Conservation (phyloP, 768 basidiomycete species). For the Mycena chlorophos region DNA sequence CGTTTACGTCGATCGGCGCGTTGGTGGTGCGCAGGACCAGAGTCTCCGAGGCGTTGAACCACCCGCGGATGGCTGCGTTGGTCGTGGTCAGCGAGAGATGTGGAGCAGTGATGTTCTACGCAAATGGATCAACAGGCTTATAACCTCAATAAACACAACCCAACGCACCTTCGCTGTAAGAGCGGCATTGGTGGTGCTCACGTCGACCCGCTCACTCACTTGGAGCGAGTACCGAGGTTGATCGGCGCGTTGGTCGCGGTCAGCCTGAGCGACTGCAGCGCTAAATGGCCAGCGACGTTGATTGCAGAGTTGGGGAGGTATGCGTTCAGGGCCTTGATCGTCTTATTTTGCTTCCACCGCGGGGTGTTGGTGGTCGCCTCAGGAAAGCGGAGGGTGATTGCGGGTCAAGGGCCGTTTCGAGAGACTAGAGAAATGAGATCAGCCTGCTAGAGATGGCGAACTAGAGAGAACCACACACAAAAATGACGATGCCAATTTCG, state of each 20-base stretch:
- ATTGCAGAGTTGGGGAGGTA: conserved; percentile 12
- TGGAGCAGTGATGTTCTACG: conserved; percentile 32
- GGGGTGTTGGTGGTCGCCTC: neutral
- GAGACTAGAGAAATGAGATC: neutral
- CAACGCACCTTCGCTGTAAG: conserved; percentile 4
- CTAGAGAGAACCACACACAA: conserved; percentile 3
- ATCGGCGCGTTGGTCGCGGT: conserved; percentile 7
- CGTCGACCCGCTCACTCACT: conserved; percentile 3
- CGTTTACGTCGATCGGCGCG: conserved; percentile 30
- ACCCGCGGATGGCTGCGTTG: conserved; percentile 39
- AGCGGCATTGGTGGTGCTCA: conserved; percentile 11
- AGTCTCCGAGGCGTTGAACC: conserved; percentile 29
- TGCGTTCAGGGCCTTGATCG: neutral
- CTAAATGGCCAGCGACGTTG: conserved; percentile 2
- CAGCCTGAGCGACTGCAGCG: neutral
- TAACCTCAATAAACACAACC: neutral
- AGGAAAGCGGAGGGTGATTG: conserved; percentile 12
- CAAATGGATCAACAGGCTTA: too few relatives aligned
- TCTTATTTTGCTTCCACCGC: neutral
- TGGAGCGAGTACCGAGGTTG: neutral
- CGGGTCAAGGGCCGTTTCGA: neutral
- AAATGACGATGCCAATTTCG: conserved; percentile 9
- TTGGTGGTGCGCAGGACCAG: conserved; percentile 36
- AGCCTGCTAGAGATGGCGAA: too few relatives aligned
- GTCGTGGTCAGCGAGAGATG: conserved; percentile 29